Evolutionary conservation across 257 asterid genomes (phyloP), one percentile per base, ranked within the genome.

Genomic region (Lantana camara): DNA sequence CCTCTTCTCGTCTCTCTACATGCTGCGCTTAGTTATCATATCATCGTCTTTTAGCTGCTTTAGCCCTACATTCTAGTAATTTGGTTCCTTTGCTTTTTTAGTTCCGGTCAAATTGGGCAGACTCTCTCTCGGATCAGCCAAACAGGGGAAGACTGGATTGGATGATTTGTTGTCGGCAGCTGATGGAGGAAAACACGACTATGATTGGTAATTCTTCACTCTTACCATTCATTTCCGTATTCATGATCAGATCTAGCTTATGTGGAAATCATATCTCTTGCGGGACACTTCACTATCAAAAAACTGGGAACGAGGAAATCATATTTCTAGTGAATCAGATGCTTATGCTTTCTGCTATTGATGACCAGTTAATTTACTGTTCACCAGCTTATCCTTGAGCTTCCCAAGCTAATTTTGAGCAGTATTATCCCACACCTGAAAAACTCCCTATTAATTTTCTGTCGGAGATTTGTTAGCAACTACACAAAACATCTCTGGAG

Each of bases 181-280:
- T 37, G 86, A 77, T 23, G 84, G 81, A 44, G 90, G 90, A 63
- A 83, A 83, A 69, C 76, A 83, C 63, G 90, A 83, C 66, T 83
- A 83, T 44, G 90, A 83, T 69, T 83, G 90, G 90, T 83, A 77
- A 49, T 69, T 48, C 70, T 29, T 44, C 55, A 16, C 16, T 46
- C 55, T 19, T 27, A 58, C 47, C 21, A 9, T 63, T 57, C 30
- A 15, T 41, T 44, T 60, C 19, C 58, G 12, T 29, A 57, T 47
- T 68, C 45, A 29, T 30, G 37, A 68, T 60, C 79, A 66, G 79
- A 77, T 77, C 73, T 77, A 54, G 71, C 55, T 64, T 60, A 53
- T 68, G 67, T 64, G 11, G 27, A 45, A 58, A 11, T n/a, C 16
- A 3, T 41, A 22, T 21, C 30, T 35, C 60, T 13, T 66, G 14